These are phyloP conservation scores for Metschnikowia cerradonensis DNA, from an alignment of 805 yeast species.

Conservation along the genomic window DNA sequence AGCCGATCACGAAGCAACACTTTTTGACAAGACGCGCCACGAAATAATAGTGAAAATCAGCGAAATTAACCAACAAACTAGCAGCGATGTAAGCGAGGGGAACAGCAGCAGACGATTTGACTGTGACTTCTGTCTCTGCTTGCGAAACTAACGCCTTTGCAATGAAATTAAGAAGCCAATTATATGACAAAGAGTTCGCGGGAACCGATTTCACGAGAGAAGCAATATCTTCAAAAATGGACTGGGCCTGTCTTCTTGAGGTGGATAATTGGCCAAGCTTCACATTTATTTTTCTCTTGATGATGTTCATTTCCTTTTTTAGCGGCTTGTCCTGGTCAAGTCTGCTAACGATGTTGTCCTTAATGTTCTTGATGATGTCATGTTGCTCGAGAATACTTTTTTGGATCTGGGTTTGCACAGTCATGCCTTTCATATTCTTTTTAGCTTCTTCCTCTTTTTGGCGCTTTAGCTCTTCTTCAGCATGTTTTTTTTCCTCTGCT, in stretches of 20 bases:
- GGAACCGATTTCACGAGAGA: constrained; percentile 48
- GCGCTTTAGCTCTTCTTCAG: constrained; percentile 10
- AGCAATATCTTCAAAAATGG: constrained; percentile 49
- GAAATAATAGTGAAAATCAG: constrained; percentile 52
- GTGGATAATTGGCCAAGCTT: constrained; percentile 89
- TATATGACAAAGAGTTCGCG: constrained; percentile 45
- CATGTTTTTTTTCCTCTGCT: constrained; percentile 14
- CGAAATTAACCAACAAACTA: constrained; percentile 44
- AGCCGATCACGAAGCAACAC: constrained; percentile 87
- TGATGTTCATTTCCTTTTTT: constrained; percentile 52
- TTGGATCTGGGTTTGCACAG: constrained; percentile 37
- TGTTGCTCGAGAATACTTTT: constrained; percentile 45
- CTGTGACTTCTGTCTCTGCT: constrained; percentile 88
- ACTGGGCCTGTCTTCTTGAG: constrained; percentile 54
- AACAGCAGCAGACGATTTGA: constrained; percentile 68
- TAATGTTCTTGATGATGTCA: constrained; percentile 53
- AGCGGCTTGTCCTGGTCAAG: constrained; percentile 48
- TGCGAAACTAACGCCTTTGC: constrained; percentile 86
- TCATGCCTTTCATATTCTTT: constrained; percentile 26
- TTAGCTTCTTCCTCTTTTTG: constrained; percentile 15
- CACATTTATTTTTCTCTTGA: constrained; percentile 77
- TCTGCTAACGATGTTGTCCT: constrained; percentile 52
- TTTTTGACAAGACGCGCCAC: constrained; percentile 85
- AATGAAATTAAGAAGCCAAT: constrained; percentile 76
- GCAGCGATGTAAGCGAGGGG: constrained; percentile 72